These are phyloP conservation scores for Diaporthe ampelina DNA, from an alignment of 2,329 filamentous ascomycete species.

Conservation along the genomic window DNA sequence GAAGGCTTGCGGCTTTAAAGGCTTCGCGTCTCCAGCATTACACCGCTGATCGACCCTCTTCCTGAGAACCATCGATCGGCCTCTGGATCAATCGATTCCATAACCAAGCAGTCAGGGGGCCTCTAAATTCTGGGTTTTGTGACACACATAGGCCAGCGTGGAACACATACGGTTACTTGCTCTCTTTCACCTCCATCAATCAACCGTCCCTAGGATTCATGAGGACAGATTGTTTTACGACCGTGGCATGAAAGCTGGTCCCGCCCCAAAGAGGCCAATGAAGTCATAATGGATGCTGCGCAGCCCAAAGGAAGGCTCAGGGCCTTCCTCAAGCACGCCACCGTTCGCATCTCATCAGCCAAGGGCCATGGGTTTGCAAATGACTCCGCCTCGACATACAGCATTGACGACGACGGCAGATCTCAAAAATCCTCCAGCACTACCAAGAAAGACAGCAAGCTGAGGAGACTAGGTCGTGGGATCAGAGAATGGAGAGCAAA, in stretches of 20 bases:
- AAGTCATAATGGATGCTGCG: conserved; percentile 31
- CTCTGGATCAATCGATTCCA: neutral
- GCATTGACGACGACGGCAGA: conserved; percentile 1
- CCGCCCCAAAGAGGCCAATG: neutral
- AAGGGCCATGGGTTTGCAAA: neutral
- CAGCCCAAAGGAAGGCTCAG: conserved; percentile 10
- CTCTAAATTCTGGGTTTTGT: neutral
- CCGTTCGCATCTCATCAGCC: neutral
- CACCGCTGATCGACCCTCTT: conserved; percentile 22
- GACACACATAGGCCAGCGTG: neutral
- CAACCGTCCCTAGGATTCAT: neutral
- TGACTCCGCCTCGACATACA: neutral
- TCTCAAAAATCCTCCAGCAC: neutral
- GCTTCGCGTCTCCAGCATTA: conserved; percentile 23
- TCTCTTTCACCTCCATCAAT: neutral
- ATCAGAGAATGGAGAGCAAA: conserved; percentile 31
- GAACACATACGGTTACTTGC: neutral
- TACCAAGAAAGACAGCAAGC: conserved; percentile 22
- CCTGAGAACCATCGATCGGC: neutral
- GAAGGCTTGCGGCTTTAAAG: conserved; percentile 19
- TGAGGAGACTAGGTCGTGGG: conserved; percentile 24
- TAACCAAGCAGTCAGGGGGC: neutral
- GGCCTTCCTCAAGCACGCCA: conserved; percentile 30
- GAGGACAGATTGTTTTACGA: neutral
- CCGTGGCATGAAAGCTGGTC: neutral